Evolutionary conservation across 768 basidiomycete species (phyloP).

Genomic region (Amanita muscaria): DNA sequence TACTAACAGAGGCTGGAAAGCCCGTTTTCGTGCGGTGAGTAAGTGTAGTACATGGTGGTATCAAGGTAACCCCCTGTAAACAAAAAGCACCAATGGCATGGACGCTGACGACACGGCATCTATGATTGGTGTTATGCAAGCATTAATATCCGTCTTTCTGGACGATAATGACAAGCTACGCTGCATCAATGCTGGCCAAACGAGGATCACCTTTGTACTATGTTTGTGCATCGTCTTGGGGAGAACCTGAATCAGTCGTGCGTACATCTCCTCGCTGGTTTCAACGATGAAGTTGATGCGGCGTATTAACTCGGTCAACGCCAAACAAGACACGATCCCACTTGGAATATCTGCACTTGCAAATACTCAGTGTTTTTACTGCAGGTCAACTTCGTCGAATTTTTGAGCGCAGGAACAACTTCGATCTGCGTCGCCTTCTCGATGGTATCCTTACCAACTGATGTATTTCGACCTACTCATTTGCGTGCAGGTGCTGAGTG

Average conservation of each 20-base stretch:
- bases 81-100: slow-evolving; percentile 41
- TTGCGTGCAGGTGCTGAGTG: slow-evolving; percentile 61
- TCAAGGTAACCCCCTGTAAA: slow-evolving; percentile 6
- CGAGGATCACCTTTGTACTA: slow-evolving; percentile 88
- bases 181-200: slow-evolving; percentile 75
- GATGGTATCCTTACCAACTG: slow-evolving; percentile 34
- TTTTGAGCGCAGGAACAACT: slow-evolving; percentile 86
- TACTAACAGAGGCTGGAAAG: slow-evolving; percentile 93
- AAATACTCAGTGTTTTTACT: slow-evolving; percentile 86
- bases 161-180: slow-evolving; percentile 85
- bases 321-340: slow-evolving; percentile 85
- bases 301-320: slow-evolving; percentile 24
- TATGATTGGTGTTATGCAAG: slow-evolving; percentile 88
- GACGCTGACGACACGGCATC: slow-evolving; percentile 64
- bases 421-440: slow-evolving; percentile 73
- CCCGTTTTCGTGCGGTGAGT: slow-evolving; percentile 86
- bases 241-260: slow-evolving; percentile 94
- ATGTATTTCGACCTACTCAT: background rate
- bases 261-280: slow-evolving; percentile 23
- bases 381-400: slow-evolving; percentile 75
- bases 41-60: background rate
- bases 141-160: slow-evolving; percentile 90
- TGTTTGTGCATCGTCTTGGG: slow-evolving; percentile 86
- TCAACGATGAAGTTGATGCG: slow-evolving; percentile 3
- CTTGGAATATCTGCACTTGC: slow-evolving; percentile 91